phyloP scores from a whole-genome alignment of 352 stramenopile genomes.

The Stramenopiles sp. region DNA sequence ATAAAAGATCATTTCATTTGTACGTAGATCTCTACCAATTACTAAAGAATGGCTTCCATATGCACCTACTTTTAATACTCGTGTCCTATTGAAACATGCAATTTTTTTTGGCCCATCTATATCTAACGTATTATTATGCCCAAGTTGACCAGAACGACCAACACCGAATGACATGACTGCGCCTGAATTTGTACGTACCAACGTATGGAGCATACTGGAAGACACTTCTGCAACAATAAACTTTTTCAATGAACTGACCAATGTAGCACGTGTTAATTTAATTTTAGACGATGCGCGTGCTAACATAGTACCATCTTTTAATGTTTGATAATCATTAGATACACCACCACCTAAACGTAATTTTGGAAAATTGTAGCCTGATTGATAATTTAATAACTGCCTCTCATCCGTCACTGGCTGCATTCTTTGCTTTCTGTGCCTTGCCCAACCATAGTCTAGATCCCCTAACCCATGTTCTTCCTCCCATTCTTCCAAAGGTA shows the following conservation, averaged over 20 bases:
- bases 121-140: neutral
- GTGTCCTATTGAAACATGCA: neutral
- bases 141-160: neutral
- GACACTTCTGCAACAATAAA: neutral
- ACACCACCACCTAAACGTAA: neutral
- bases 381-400: neutral
- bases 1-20: neutral
- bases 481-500: neutral
- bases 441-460: neutral
- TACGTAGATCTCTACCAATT: neutral
- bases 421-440: neutral
- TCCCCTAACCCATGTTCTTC: neutral
- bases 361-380: neutral
- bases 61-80: neutral
- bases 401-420: neutral
- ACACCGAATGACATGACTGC: neutral
- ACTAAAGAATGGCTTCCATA: neutral
- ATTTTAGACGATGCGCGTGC: neutral
- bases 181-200: neutral
- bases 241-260: neutral
- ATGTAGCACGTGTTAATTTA: neutral
- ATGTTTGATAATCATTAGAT: neutral
- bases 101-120: neutral
- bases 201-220: neutral
- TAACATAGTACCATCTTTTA: neutral